These are phyloP conservation scores for Thyridium curvatum DNA, from an alignment of 2,329 filamentous ascomycete genomes.

Conservation along the genomic window DNA sequence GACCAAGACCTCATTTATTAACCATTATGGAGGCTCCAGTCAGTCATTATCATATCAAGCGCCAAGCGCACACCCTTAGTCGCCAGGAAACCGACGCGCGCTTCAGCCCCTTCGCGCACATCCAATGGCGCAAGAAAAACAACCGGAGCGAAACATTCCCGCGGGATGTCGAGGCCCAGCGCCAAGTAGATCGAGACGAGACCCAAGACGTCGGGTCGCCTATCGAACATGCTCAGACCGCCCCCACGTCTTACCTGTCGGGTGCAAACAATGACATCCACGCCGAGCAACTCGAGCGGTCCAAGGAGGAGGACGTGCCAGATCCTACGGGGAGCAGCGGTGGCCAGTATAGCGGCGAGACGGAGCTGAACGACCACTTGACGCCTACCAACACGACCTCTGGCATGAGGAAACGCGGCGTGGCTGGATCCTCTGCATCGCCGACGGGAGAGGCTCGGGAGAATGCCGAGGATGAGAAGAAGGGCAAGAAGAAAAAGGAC, in stretches of 20 bases:
- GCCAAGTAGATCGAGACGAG: slow-evolving; percentile 9
- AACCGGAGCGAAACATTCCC: slow-evolving; percentile 23
- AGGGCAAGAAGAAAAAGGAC: slow-evolving; percentile 33
- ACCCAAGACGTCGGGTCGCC: slow-evolving; percentile 18
- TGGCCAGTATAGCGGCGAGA: slow-evolving; percentile 12
- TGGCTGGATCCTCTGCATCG: slow-evolving; percentile 7
- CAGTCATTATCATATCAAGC: slow-evolving; percentile 38
- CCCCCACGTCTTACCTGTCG: slow-evolving; percentile 12
- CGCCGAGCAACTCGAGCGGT: slow-evolving; percentile 9
- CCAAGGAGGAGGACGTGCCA: slow-evolving; percentile 15
- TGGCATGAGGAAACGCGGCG: too few species aligned
- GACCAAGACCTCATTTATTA: background rate
- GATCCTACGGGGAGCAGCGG: slow-evolving; percentile 15
- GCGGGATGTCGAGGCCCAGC: slow-evolving; percentile 27
- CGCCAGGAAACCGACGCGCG: slow-evolving; percentile 28
- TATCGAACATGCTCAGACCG: slow-evolving; percentile 27
- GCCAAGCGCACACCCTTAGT: slow-evolving; percentile 34
- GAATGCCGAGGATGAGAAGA: slow-evolving; percentile 17
- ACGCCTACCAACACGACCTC: too few species aligned
- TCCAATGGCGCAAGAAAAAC: slow-evolving; percentile 24
- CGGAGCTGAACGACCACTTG: background rate
- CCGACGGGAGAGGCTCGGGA: slow-evolving; percentile 16
- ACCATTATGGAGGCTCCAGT: slow-evolving; percentile 24
- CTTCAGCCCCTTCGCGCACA: slow-evolving; percentile 39
- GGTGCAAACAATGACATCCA: slow-evolving; percentile 18